Evolutionary conservation across 768 basidiomycete genomes (phyloP), one percentile per base, ranked within the genome.

Genomic region (Lactarius deliciosus): DNA sequence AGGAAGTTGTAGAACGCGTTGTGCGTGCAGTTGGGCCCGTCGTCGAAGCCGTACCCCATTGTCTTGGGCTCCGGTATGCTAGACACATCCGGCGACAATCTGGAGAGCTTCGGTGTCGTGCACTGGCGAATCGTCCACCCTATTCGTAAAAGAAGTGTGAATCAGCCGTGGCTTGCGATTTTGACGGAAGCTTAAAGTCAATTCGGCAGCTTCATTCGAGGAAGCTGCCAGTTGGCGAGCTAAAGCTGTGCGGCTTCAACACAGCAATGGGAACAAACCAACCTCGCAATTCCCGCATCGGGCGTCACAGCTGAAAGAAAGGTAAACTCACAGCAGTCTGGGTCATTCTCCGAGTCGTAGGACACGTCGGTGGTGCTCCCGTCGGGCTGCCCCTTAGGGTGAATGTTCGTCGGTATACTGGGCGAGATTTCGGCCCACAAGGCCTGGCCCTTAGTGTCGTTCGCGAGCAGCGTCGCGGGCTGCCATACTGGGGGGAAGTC

Each of bases 11-110:
- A 88, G 68, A 87, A 88, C 2, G 77, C 79, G 61, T 87, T 87
- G 67, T 88, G 86, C 4, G 83, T 81, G 71, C 86, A 88, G 70
- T 85, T 86, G 1, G 86, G 86, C 0, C 86, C 86, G 66, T 87
- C 86, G 65, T 88, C 86, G 64, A 87, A 87, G 5, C 81, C 84
- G 56, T 83, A 87, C 2, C 85, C 86, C 25, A 86, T 75, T 2
- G 85, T 84, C 11, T 74, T 72, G 36, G 86, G 86, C 83, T 86
- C 85, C 9, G 86, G 84, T 25, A 82, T 77, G n/a, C 67, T 71
- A 0, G 77, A 66, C 2, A 85, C 73, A 69, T 88, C 86, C 0
- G 76, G 68, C 0, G 78, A 74, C 1, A 88, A 62, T 0, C 81
- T 81, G 0, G 77, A 0, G 0, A 75, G 45, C 69, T 86, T 87